phyloP scores from a whole-genome alignment of 2,329 filamentous ascomycete species.

The Daldinia sp. region DNA sequence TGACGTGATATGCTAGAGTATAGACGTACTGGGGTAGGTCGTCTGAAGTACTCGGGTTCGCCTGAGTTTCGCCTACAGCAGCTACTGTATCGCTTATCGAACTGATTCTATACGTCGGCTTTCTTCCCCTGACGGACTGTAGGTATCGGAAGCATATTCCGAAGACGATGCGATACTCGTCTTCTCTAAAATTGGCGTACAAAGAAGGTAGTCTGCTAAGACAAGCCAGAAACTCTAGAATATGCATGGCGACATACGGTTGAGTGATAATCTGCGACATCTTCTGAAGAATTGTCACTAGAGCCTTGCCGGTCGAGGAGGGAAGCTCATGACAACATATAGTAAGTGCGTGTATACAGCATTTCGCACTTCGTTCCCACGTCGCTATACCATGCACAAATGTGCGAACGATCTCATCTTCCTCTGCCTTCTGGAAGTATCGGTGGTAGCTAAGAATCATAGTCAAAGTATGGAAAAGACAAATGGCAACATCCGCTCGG shows the following conservation, averaged over 20 bases:
- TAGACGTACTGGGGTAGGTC: slow-evolving; percentile 94
- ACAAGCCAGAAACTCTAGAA: slow-evolving; percentile 92
- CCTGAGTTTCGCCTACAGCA: slow-evolving; percentile 39
- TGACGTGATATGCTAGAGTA: slow-evolving; percentile 91
- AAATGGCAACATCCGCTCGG: slow-evolving; percentile 87
- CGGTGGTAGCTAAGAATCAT: slow-evolving; percentile 91
- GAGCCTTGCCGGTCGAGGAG: slow-evolving; percentile 81
- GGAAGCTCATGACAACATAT: slow-evolving; percentile 96
- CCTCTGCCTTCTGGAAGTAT: slow-evolving; percentile 81
- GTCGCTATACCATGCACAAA: slow-evolving; percentile 86
- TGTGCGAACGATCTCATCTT: slow-evolving; percentile 86
- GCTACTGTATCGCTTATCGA: slow-evolving; percentile 53
- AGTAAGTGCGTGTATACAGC: slow-evolving; percentile 92
- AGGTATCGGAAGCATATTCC: slow-evolving; percentile 94
- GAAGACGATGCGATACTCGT: slow-evolving; percentile 93
- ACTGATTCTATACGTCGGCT: slow-evolving; percentile 57
- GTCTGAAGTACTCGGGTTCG: slow-evolving; percentile 59
- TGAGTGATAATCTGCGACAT: slow-evolving; percentile 98
- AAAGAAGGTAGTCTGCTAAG: slow-evolving; percentile 84
- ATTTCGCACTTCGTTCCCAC: slow-evolving; percentile 87
- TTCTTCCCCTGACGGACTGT: slow-evolving; percentile 81
- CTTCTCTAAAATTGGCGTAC: slow-evolving; percentile 87
- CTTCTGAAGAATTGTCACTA: slow-evolving; percentile 86
- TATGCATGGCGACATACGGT: slow-evolving; percentile 88
- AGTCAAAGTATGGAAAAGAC: slow-evolving; percentile 84